These are phyloP conservation scores for Hypoxylon sp. DNA, from an alignment of 2,329 filamentous ascomycete species.

Conservation along the genomic window DNA sequence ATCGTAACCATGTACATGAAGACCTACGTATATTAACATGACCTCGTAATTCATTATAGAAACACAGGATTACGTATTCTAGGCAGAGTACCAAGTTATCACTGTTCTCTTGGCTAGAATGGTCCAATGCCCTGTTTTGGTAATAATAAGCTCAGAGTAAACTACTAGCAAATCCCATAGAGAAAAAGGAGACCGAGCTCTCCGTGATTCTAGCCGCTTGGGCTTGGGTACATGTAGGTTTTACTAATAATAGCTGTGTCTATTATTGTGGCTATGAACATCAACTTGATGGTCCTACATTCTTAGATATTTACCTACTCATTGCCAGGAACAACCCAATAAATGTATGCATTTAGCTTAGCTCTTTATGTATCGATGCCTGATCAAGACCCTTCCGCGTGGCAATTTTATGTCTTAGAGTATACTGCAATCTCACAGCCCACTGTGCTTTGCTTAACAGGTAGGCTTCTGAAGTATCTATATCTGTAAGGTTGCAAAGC, in stretches of 20 bases:
- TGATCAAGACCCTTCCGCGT: background rate
- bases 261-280: background rate
- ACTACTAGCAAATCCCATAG: background rate
- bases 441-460: background rate
- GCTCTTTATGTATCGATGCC: background rate
- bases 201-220: background rate
- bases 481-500: background rate
- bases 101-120: background rate
- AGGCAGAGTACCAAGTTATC: background rate
- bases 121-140: background rate
- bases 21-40: background rate
- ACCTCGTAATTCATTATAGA: background rate
- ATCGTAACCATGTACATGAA: background rate
- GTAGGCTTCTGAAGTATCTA: background rate
- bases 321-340: background rate
- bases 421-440: background rate
- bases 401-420: background rate
- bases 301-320: background rate
- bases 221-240: background rate
- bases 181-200: background rate
- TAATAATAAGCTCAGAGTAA: background rate
- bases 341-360: background rate
- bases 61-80: background rate
- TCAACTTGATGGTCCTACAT: background rate
- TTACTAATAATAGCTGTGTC: background rate